These are phyloP conservation scores for Tetrapisispora taiwanensis DNA, from an alignment of 805 yeast genomes.

Conservation along the genomic window DNA sequence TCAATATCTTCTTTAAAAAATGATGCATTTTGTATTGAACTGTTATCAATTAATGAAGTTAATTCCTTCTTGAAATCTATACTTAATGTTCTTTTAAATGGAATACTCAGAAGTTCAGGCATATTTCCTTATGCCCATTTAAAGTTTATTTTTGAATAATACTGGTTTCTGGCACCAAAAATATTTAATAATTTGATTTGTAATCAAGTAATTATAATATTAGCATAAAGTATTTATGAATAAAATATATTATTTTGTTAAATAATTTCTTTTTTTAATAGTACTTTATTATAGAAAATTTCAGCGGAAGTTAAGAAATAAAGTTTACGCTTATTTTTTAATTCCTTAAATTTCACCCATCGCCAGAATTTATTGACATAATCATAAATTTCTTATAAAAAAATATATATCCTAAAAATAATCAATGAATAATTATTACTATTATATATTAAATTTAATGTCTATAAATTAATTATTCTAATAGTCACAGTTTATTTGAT, in stretches of 20 bases:
- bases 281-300: not conserved
- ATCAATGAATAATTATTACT: too few species aligned
- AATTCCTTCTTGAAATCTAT: constrained; percentile 34
- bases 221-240: too few species aligned
- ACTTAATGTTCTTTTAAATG: constrained; percentile 38
- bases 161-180: too few species aligned
- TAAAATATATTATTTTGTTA: not conserved
- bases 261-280: not conserved
- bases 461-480: not conserved
- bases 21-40: constrained; percentile 36
- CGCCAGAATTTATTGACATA: too few species aligned
- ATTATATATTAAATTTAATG: not conserved
- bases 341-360: too few species aligned
- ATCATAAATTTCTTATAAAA: too few species aligned
- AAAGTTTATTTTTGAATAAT: too few species aligned
- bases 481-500: not conserved
- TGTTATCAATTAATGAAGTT: constrained; percentile 37
- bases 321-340: too few species aligned
- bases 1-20: constrained; percentile 36
- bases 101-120: constrained; percentile 40
- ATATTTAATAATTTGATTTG: not conserved
- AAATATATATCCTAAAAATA: too few species aligned
- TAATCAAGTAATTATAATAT: too few species aligned
- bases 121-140: constrained; percentile 6
- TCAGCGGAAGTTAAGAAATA: too few species aligned